Evolutionary conservation across 23 red algal species (phyloP), one percentile per base, ranked within the genome.

Genomic region (Gracilariopsis chorda): DNA sequence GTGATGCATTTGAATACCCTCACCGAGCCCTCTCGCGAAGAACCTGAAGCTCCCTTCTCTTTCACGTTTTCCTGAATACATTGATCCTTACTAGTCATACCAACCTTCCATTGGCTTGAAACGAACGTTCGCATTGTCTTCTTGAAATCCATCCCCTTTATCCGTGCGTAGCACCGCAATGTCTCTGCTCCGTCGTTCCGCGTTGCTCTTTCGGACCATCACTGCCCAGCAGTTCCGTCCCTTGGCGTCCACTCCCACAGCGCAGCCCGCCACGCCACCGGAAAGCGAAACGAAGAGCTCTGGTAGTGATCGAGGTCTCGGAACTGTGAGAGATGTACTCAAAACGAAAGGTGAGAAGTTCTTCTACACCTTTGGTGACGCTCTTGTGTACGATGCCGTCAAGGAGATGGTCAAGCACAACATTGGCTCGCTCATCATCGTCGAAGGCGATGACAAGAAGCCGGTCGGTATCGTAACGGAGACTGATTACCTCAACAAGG

Each of bases 381-480:
- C 82, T 19, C 76, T 92, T 28, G 88, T 97, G 28, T 87, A 93
- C 47, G 83, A 97, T 61, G 95, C 95, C 68, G 56, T 97, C 40
- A 77, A 77, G 46, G 77, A 93, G 35, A 97, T 97, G 95, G 90
- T 98, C 68, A 85, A 93, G 21, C 92, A 98, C 74, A 98, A 98
- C 91, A 95, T 98, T 72, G 96, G 96, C 40, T 95, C 78, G 14
- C 78, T 94, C 77, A 75, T 98, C 40, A 91, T 98, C 30, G 85
- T 92, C 23, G 92, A 98, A 53, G 90, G 83, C 23, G 39, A 41
- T 39, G 64, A 56, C 16, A 77, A 82, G 55, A 94, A 89, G 47
- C 92, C 96, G 39, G 80, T 98, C 19, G 92, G 92, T n/a, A 98
- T 98, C 33, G 62, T 98, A 14, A 94, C 92, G 5, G 96, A 98